Conservation (phyloP, 2,329 filamentous ascomycete genomes). For the Malbranchea cinnamomea region DNA sequence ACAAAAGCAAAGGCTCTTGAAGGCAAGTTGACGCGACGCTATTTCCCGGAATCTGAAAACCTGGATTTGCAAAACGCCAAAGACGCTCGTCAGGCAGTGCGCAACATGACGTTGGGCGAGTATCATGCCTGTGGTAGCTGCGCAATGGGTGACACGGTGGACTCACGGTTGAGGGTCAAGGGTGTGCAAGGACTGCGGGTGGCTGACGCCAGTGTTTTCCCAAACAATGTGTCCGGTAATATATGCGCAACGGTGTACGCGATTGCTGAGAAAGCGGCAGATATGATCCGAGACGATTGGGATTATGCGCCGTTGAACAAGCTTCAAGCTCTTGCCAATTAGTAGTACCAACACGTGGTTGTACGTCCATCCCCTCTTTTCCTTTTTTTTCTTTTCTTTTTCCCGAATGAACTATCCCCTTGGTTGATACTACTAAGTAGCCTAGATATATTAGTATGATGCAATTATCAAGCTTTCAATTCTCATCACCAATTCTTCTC, state of each 20-base stretch:
- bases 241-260: conserved; percentile 21
- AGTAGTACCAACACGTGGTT: too few species aligned
- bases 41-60: background rate
- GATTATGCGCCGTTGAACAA: too few species aligned
- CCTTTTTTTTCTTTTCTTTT: too few species aligned
- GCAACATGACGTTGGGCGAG: background rate
- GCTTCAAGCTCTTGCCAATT: background rate
- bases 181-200: conserved; percentile 15
- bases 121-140: conserved; percentile 22
- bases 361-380: too few species aligned
- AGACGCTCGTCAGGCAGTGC: background rate
- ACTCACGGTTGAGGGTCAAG: conserved; percentile 12
- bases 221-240: conserved; percentile 18
- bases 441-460: too few species aligned
- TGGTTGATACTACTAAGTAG: too few species aligned
- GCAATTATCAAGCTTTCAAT: too few species aligned
- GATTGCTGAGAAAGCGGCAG: conserved; percentile 19
- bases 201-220: conserved; percentile 23
- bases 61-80: background rate
- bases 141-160: conserved; percentile 27
- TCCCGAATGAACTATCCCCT: too few species aligned
- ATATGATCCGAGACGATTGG: conserved; percentile 5
- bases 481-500: too few species aligned
- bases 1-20: too few species aligned
- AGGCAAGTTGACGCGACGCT: background rate